phyloP scores from a whole-genome alignment of 495 filamentous ascomycete species.

The Rhypophila decipiens region DNA sequence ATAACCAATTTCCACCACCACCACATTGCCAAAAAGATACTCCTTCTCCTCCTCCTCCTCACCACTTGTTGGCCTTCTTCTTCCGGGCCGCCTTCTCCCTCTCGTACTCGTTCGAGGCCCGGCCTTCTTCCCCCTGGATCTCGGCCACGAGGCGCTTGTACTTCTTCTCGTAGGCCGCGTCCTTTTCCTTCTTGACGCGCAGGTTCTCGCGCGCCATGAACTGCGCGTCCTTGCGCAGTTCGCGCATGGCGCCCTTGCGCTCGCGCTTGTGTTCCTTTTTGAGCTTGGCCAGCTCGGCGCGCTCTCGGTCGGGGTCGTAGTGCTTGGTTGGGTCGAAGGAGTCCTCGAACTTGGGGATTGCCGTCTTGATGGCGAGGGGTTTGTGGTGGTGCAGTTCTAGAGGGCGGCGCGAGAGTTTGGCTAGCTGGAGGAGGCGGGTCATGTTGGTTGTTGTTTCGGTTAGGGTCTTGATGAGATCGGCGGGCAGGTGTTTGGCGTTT shows the following conservation, averaged over 20 bases:
- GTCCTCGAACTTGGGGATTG: slow-evolving; percentile 95
- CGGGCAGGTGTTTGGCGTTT: slow-evolving; percentile 44
- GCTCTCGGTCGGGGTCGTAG: slow-evolving; percentile 88
- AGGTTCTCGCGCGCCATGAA: slow-evolving; percentile 88
- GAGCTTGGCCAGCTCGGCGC: slow-evolving; percentile 72
- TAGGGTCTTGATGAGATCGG: slow-evolving; percentile 26
- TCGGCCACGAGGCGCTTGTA: slow-evolving; percentile 84
- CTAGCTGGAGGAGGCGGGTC: slow-evolving; percentile 43
- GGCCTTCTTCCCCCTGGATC: slow-evolving; percentile 90
- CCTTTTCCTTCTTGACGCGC: slow-evolving; percentile 83
- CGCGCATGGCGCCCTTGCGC: slow-evolving; percentile 88
- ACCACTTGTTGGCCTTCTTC: slow-evolving; percentile 59
- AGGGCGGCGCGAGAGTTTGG: slow-evolving; percentile 61
- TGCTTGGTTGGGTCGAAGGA: slow-evolving; percentile 88
- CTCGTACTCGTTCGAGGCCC: slow-evolving; percentile 81
- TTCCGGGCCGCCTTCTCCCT: slow-evolving; percentile 67
- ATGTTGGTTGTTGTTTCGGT: slow-evolving; percentile 41
- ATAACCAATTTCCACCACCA: not conserved
- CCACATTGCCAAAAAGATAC: not conserved
- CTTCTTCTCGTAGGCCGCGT: slow-evolving; percentile 88
- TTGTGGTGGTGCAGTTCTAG: slow-evolving; percentile 85
- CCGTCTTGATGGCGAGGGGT: slow-evolving; percentile 78
- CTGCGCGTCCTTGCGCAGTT: slow-evolving; percentile 87
- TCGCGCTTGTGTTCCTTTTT: slow-evolving; percentile 89
- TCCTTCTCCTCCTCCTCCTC: slow-evolving; percentile 14